Evolutionary conservation across 306 rosid species (phyloP).

Genomic region (Datisca glomerata): DNA sequence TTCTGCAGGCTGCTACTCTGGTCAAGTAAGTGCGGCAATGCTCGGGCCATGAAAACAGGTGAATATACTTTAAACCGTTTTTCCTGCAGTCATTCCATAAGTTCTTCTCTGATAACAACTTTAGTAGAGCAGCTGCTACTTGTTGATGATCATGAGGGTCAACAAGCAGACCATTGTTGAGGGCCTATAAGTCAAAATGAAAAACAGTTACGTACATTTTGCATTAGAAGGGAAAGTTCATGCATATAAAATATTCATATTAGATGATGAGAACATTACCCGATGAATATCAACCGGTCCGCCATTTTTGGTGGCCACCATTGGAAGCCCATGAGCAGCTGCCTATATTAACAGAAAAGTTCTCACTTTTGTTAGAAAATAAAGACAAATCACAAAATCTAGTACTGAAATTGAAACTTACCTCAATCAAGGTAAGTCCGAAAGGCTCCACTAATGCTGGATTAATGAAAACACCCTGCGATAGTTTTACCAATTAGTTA

Average conservation of each 20-base stretch:
- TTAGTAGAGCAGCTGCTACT: conserved; percentile 50
- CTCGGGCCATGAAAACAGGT: conserved; percentile 67
- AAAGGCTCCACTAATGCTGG: conserved; percentile 93
- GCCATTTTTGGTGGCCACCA: conserved; percentile 88
- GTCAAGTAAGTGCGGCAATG: conserved; percentile 67
- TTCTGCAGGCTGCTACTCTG: conserved; percentile 56
- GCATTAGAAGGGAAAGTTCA: no score
- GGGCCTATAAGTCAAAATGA: conserved; percentile 25
- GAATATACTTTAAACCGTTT: conserved; percentile 56
- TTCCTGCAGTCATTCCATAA: conserved; percentile 55
- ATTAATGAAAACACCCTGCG: conserved; percentile 91
- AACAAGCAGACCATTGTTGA: conserved; percentile 60
- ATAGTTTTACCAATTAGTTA: conserved; percentile 15
- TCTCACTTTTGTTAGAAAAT: conserved; percentile 6
- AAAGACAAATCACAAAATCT: conserved; percentile 2
- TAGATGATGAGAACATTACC: conserved; percentile 45
- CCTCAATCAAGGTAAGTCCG: conserved; percentile 93
- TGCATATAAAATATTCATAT: no score
- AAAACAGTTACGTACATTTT: not conserved
- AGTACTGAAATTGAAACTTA: conserved; percentile 11
- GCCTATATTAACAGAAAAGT: conserved; percentile 37
- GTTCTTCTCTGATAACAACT: conserved; percentile 51
- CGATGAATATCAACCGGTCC: conserved; percentile 88
- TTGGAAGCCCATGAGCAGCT: conserved; percentile 88
- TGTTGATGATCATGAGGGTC: conserved; percentile 61